A percentile compares a stretch with the other conserved stretches of the same genome.
Evolutionary conservation across 345 rosid species (phyloP).

Genomic region (Microthlaspi erraticum): DNA sequence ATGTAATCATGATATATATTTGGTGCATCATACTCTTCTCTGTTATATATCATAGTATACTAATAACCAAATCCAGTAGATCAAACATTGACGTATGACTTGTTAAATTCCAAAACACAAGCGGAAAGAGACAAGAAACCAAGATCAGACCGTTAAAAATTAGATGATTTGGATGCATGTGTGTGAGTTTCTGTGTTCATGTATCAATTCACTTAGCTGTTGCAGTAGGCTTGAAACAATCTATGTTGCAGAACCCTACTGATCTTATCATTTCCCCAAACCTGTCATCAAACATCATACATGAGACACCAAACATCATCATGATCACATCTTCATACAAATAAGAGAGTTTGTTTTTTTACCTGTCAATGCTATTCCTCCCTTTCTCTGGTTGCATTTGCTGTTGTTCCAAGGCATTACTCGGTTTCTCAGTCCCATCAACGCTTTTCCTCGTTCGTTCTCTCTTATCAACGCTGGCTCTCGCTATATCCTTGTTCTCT

Average conservation of each 20-base stretch:
- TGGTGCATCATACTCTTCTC: not conserved
- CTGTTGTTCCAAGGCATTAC: slow-evolving; percentile 44
- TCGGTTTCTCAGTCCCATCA: slow-evolving; percentile 53
- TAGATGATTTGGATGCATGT: slow-evolving; percentile 29
- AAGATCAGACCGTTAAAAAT: slow-evolving; percentile 25
- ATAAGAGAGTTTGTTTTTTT: slow-evolving; percentile 26
- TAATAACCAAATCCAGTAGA: slow-evolving; percentile 22
- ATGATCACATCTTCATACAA: slow-evolving; percentile 3
- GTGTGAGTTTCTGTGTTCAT: slow-evolving; percentile 17
- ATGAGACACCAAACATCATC: not conserved
- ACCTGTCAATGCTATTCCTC: slow-evolving; percentile 88
- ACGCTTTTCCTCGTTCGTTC: slow-evolving; percentile 58
- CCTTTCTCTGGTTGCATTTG: slow-evolving; percentile 60
- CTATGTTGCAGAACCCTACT: slow-evolving; percentile 85
- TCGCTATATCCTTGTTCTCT: slow-evolving; percentile 44
- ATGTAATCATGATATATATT: slow-evolving; percentile 23
- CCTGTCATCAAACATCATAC: slow-evolving; percentile 52
- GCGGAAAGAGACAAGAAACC: slow-evolving; percentile 28
- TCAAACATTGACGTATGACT: slow-evolving; percentile 20
- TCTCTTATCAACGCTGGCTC: slow-evolving; percentile 58
- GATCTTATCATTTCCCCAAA: slow-evolving; percentile 88
- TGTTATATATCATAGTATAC: not conserved
- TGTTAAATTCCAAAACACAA: slow-evolving; percentile 30
- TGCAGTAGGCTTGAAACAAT: slow-evolving; percentile 83
- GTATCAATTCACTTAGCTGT: slow-evolving; percentile 44